Percentiles rank a stretch among this genome's conserved stretches.
phyloP scores from a whole-genome alignment of 2,329 filamentous ascomycete species.

The Trichoderma sp. region DNA sequence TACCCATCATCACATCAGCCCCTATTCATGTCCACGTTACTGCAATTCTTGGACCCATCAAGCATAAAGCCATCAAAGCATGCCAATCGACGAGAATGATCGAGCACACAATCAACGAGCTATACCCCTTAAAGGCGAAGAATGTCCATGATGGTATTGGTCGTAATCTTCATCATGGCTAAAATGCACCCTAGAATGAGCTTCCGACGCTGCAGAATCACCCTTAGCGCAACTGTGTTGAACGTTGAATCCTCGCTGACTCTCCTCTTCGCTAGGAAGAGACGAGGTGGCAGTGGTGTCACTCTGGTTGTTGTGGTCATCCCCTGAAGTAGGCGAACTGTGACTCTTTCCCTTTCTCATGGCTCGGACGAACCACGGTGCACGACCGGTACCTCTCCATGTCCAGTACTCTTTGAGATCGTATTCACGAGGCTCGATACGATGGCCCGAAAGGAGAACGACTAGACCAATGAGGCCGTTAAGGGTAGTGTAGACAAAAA shows the following conservation, averaged over 20 bases:
- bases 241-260: conserved; percentile 15
- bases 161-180: conserved; percentile 23
- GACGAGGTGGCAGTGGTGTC: neutral
- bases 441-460: conserved; percentile 43
- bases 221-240: conserved; percentile 26
- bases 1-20: neutral
- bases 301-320: neutral
- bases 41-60: neutral
- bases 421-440: conserved; percentile 50
- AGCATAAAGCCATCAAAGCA: neutral
- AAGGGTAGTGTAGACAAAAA: conserved; percentile 55
- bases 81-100: neutral
- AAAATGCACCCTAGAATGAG: conserved; percentile 24
- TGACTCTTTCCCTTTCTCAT: conserved; percentile 25
- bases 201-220: neutral
- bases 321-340: neutral
- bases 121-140: neutral
- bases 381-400: conserved; percentile 48
- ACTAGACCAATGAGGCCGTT: conserved; percentile 47
- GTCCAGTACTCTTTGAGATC: conserved; percentile 57
- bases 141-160: neutral
- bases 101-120: neutral
- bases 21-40: neutral
- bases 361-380: conserved; percentile 49
- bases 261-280: conserved; percentile 12